A percentile compares a stretch with the other conserved stretches of the same genome.
These are phyloP conservation scores for Rhodotorula sp. DNA, from an alignment of 1,284 basidiomycete species.

Conservation along the genomic window DNA sequence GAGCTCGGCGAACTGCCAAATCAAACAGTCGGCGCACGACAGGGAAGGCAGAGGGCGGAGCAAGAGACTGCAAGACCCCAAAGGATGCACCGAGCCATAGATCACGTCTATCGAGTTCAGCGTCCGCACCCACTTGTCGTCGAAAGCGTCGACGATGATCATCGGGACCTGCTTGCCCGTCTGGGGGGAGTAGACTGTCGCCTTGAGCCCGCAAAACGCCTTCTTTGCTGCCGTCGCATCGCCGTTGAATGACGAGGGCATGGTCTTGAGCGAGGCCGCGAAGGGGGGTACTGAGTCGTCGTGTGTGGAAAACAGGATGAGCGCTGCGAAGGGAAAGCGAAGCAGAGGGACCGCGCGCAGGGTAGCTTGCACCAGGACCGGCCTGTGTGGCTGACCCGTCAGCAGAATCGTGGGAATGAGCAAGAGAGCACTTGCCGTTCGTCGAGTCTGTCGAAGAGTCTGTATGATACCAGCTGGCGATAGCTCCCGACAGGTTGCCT, in stretches of 20 bases:
- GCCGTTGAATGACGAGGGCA: constrained; percentile 27
- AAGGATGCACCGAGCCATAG: constrained; percentile 9
- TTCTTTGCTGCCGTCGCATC: constrained; percentile 21
- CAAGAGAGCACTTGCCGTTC: constrained; percentile 18
- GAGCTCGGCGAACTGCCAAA: constrained; percentile 15
- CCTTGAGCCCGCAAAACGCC: constrained; percentile 36
- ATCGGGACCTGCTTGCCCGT: constrained; percentile 6
- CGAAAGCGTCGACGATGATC: constrained; percentile 33
- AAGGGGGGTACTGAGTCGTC: constrained; percentile 28
- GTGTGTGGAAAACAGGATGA: background rate
- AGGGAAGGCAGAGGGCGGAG: no score
- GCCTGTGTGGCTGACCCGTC: background rate
- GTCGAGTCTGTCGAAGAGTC: constrained; percentile 22
- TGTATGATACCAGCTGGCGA: constrained; percentile 33
- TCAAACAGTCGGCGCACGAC: no score
- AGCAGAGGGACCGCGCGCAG: background rate
- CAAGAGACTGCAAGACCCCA: no score
- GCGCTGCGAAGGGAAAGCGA: no score
- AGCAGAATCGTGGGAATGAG: background rate
- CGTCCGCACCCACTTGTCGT: constrained; percentile 33
- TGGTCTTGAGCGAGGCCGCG: constrained; percentile 31
- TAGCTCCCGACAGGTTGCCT: constrained; percentile 21
- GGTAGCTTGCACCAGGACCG: constrained; percentile 21
- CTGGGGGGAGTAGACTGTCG: constrained; percentile 14
- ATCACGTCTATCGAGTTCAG: constrained; percentile 33